These are phyloP conservation scores for Epichloe bromicola DNA, from an alignment of 2,329 filamentous ascomycete genomes.

Conservation along the genomic window DNA sequence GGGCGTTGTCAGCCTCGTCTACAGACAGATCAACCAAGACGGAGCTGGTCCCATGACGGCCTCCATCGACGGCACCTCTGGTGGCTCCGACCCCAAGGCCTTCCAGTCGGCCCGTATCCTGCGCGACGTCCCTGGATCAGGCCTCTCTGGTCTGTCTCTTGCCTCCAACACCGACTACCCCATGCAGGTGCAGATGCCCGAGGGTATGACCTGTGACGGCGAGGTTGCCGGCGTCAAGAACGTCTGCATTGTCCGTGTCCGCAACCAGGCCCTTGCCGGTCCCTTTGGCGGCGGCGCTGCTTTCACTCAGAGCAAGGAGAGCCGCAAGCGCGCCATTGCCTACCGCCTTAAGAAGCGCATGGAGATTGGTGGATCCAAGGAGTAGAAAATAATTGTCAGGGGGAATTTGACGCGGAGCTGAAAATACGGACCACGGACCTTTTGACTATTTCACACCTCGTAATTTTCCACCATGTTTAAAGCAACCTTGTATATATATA, in stretches of 20 bases:
- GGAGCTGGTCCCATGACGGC: conserved; percentile 2
- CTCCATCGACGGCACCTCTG: conserved; percentile 2
- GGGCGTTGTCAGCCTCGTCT: not conserved
- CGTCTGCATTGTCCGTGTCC: conserved; percentile 5
- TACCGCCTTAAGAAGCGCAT: conserved; percentile 5
- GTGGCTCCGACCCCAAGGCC: not conserved
- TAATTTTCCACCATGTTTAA: too few relatives aligned
- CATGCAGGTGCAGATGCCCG: conserved; percentile 1
- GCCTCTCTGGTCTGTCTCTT: conserved; percentile 1
- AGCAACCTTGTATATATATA: too few relatives aligned
- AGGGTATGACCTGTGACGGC: conserved; percentile 1
- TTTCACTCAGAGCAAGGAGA: conserved; percentile 3
- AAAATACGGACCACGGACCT: too few relatives aligned
- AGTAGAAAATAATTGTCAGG: not conserved
- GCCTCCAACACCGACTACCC: conserved; percentile 4
- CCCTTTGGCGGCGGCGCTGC: conserved; percentile 6
- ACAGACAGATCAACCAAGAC: conserved; percentile 5
- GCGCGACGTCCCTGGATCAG: conserved; percentile 1
- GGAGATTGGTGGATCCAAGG: not conserved
- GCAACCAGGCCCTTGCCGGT: conserved; percentile 4
- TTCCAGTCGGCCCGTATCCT: not conserved
- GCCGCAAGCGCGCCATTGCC: conserved; percentile 3
- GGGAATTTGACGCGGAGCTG: not conserved
- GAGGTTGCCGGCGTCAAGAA: conserved; percentile 6
- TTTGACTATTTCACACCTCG: too few relatives aligned